These are phyloP conservation scores for Dendrobium officinale DNA, from an alignment of 106 monocot genomes.

Conservation along the genomic window DNA sequence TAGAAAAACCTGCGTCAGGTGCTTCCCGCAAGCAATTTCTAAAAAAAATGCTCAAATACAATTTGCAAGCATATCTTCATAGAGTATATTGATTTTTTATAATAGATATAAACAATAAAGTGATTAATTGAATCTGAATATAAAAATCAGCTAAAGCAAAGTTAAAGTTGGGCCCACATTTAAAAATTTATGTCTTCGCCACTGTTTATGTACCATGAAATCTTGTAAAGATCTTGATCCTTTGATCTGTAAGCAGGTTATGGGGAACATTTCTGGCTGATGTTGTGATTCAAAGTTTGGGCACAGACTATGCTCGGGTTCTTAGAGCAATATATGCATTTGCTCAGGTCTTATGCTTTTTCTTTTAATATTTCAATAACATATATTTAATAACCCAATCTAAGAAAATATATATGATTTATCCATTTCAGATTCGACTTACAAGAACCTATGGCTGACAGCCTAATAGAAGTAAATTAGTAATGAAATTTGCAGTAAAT, in stretches of 20 bases:
- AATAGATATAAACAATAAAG: too few relatives aligned
- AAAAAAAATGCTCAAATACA: too few relatives aligned
- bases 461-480: neutral
- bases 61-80: too few relatives aligned
- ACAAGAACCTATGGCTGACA: conserved; percentile 28
- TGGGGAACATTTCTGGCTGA: conserved; percentile 93
- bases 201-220: neutral
- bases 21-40: too few relatives aligned
- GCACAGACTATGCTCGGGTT: conserved; percentile 92
- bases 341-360: conserved; percentile 49
- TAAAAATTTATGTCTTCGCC: too few relatives aligned
- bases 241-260: conserved; percentile 38
- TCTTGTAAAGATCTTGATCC: neutral
- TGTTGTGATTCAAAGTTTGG: conserved; percentile 90
- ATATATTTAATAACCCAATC: neutral
- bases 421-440: conserved; percentile 53
- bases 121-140: too few relatives aligned
- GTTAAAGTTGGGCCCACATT: too few relatives aligned
- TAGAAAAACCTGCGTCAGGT: too few relatives aligned
- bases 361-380: neutral
- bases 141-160: too few relatives aligned
- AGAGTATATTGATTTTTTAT: too few relatives aligned
- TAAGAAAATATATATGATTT: neutral
- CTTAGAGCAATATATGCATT: conserved; percentile 90
- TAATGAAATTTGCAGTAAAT: too few relatives aligned